Percentiles rank a stretch among this genome's conserved stretches.
phyloP scores from a whole-genome alignment of 495 filamentous ascomycete species.

The Aspergillus nanangensis region DNA sequence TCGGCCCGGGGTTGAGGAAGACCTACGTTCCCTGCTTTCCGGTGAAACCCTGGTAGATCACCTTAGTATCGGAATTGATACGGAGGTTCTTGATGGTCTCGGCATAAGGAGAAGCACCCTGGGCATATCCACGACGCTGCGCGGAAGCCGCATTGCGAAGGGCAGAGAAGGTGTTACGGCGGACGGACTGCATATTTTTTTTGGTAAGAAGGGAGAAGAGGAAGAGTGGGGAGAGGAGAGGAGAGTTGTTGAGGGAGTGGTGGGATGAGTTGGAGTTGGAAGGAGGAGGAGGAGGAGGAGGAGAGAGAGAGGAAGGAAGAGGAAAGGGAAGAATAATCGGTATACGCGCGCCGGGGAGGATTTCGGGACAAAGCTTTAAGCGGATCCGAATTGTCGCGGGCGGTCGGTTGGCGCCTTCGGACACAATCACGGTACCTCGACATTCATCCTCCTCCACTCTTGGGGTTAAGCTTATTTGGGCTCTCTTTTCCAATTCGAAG shows the following conservation, averaged over 20 bases:
- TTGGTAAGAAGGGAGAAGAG: slow-evolving; percentile 7
- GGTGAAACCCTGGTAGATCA: slow-evolving; percentile 97
- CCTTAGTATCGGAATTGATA: slow-evolving; percentile 87
- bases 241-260: slow-evolving; percentile 7
- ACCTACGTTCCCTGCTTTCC: slow-evolving; percentile 98
- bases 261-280: too few relatives aligned
- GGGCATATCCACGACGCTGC: slow-evolving; percentile 64
- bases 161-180: slow-evolving; percentile 46
- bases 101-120: slow-evolving; percentile 66
- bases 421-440: slow-evolving; percentile 5
- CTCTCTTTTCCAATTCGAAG: too few relatives aligned
- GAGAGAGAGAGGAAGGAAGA: slow-evolving; percentile 16
- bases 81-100: slow-evolving; percentile 84
- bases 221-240: slow-evolving; percentile 10
- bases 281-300: slow-evolving; percentile 8
- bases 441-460: slow-evolving; percentile 1
- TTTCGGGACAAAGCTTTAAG: slow-evolving; percentile 45
- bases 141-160: slow-evolving; percentile 43
- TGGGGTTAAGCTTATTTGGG: neutral
- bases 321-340: slow-evolving; percentile 18
- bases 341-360: slow-evolving; percentile 25
- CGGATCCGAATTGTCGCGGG: slow-evolving; percentile 32
- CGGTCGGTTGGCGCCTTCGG: slow-evolving; percentile 28
- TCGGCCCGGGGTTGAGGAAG: neutral
- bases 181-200: slow-evolving; percentile 49